Percentiles rank a stretch among this genome's conserved stretches.
Evolutionary conservation across 805 yeast genomes (phyloP).

Genomic region (Sungouiozyma ichnusensis): DNA sequence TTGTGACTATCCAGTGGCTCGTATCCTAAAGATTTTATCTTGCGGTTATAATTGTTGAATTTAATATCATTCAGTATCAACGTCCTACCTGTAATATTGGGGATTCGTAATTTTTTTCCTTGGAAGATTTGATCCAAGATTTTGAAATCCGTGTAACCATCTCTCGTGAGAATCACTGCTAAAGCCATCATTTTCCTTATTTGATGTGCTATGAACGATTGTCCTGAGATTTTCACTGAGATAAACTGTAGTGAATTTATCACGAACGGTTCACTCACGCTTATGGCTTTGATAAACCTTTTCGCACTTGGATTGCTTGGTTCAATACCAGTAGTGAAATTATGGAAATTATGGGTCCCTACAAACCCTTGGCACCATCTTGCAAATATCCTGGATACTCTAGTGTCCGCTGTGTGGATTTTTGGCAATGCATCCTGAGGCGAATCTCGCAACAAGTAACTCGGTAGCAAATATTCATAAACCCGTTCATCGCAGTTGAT

Average conservation of each 20-base stretch:
- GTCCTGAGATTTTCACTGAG: slow-evolving; percentile 85
- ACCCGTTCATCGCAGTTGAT: slow-evolving; percentile 80
- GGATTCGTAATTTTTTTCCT: slow-evolving; percentile 47
- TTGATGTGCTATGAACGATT: slow-evolving; percentile 91
- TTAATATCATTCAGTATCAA: slow-evolving; percentile 75
- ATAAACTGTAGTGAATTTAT: slow-evolving; percentile 54
- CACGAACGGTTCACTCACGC: slow-evolving; percentile 71
- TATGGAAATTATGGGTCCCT: slow-evolving; percentile 83
- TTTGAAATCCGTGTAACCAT: slow-evolving; percentile 62
- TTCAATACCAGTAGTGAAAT: slow-evolving; percentile 59
- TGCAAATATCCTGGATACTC: neutral
- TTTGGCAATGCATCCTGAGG: too few species aligned
- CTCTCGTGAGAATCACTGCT: slow-evolving; percentile 68
- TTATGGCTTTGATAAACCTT: slow-evolving; percentile 63
- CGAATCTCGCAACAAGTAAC: too few species aligned
- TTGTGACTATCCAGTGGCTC: slow-evolving; percentile 48
- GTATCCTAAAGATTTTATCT: slow-evolving; percentile 49
- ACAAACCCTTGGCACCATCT: slow-evolving; percentile 46
- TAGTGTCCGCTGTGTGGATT: neutral
- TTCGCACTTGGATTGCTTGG: slow-evolving; percentile 61
- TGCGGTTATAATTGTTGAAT: slow-evolving; percentile 63
- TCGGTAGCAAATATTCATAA: slow-evolving; percentile 81
- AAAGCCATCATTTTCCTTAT: slow-evolving; percentile 89
- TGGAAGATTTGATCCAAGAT: slow-evolving; percentile 45
- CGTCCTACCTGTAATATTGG: slow-evolving; percentile 90